These are phyloP conservation scores for Cordyceps tenuipes DNA, from an alignment of 2,329 filamentous ascomycete genomes.

Conservation along the genomic window DNA sequence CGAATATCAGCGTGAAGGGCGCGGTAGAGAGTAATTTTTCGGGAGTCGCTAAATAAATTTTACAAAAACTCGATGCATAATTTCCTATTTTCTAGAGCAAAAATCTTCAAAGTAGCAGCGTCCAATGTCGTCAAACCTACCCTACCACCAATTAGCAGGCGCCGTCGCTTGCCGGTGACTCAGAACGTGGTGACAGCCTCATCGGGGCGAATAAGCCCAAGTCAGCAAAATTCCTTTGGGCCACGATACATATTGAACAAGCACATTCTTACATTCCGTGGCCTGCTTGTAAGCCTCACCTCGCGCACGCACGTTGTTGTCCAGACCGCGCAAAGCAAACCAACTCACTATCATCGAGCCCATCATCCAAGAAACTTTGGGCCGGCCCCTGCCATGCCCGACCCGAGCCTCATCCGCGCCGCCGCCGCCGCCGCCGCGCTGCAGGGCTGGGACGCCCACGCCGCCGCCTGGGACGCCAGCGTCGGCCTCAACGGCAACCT, in stretches of 20 bases:
- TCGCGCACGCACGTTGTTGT: no score
- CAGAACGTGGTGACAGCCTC: neutral
- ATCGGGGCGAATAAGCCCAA: neutral
- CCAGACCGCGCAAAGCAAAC: neutral
- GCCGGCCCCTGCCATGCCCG: neutral
- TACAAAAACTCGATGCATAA: no score
- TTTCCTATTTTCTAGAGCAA: no score
- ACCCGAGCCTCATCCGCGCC: neutral
- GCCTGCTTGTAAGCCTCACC: neutral
- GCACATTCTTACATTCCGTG: neutral
- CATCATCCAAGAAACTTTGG: no score
- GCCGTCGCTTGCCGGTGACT: neutral
- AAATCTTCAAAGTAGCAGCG: no score
- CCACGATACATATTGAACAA: neutral
- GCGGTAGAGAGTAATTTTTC: no score
- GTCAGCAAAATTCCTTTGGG: neutral
- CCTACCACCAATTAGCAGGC: neutral
- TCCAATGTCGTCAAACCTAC: neutral
- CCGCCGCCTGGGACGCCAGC: slow-evolving; percentile 32
- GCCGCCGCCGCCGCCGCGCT: slow-evolving; percentile 17
- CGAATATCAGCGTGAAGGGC: no score
- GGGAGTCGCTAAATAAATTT: no score
- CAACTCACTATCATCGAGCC: no score
- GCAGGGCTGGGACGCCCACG: slow-evolving; percentile 32
- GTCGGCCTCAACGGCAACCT: slow-evolving; percentile 34